A percentile compares a stretch with the other conserved stretches of the same genome.
Conservation (phyloP, 148 eudicot species). For the Pharnaceum exiguum region DNA sequence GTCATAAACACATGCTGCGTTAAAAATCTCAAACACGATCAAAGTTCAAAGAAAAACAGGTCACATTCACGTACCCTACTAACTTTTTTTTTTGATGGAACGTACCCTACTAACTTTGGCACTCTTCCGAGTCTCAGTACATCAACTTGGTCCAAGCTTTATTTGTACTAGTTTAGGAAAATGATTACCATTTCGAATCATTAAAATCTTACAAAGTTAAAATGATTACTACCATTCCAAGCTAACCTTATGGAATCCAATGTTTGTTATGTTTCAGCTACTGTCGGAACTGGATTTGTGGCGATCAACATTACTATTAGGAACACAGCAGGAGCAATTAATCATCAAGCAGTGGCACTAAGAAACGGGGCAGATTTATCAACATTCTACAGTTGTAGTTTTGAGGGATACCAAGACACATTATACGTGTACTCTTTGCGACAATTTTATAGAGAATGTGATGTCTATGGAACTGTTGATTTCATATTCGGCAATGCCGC, state of each 20-base stretch:
- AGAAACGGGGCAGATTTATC: conserved; percentile 72
- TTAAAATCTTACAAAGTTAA: no score
- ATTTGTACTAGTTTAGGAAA: no score
- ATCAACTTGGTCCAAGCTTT: no score
- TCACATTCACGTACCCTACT: no score
- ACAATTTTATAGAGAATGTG: conserved; percentile 74
- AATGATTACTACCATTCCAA: not conserved
- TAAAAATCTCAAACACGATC: no score
- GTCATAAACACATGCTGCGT: no score
- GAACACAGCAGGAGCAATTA: conserved; percentile 75
- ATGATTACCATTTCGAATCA: no score
- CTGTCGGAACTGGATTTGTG: conserved; percentile 50
- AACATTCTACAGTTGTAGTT: conserved; percentile 68
- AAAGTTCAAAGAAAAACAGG: no score
- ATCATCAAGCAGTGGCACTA: conserved; percentile 77
- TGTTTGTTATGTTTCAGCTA: conserved; percentile 36
- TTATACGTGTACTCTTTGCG: conserved; percentile 66
- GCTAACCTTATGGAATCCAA: not conserved
- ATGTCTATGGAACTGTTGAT: conserved; percentile 79
- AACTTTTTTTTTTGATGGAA: no score
- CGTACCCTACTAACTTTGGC: no score
- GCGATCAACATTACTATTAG: conserved; percentile 59
- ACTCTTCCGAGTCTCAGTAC: no score
- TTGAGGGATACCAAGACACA: conserved; percentile 88
- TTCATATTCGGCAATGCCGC: conserved; percentile 90